A percentile compares a stretch with the other conserved stretches of the same genome.
Conservation (phyloP, 805 yeast species). For the Cyberlindnera samutprakarnensis region DNA sequence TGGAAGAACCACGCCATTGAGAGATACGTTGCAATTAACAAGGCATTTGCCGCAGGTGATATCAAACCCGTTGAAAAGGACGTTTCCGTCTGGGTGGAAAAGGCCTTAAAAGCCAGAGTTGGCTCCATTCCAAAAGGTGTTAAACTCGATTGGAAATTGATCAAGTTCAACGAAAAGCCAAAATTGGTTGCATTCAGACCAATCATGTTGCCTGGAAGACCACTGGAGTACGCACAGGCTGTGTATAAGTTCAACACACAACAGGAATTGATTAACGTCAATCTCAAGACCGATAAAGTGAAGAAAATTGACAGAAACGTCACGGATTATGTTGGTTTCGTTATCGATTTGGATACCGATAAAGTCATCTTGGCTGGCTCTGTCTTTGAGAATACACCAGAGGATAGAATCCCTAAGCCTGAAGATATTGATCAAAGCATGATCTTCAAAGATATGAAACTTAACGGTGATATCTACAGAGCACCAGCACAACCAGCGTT, state of each 20-base stretch:
- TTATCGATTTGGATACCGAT: conserved; percentile 54
- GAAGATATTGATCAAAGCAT: conserved; percentile 22
- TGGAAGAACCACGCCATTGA: conserved; percentile 89
- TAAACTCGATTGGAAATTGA: conserved; percentile 68
- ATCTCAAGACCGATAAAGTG: conserved; percentile 35
- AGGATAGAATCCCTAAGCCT: conserved; percentile 29
- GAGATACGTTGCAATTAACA: conserved; percentile 67
- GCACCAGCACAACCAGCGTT: conserved; percentile 22
- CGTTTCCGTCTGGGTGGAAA: conserved; percentile 57
- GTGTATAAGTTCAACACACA: conserved; percentile 56
- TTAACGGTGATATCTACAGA: conserved; percentile 28
- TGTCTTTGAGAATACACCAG: conserved; percentile 50
- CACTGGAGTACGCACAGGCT: conserved; percentile 49
- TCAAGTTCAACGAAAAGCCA: conserved; percentile 64
- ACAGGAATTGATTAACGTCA: conserved; percentile 48
- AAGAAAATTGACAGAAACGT: conserved; percentile 45
- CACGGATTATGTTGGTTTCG: conserved; percentile 52
- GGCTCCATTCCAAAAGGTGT: conserved; percentile 48
- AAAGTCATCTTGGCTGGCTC: conserved; percentile 56
- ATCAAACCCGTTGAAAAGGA: conserved; percentile 37
- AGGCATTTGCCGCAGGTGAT: conserved; percentile 62
- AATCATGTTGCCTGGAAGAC: conserved; percentile 49
- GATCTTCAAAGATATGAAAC: conserved; percentile 24
- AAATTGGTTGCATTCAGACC: conserved; percentile 66
- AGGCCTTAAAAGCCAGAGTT: conserved; percentile 46